phyloP scores from a whole-genome alignment of 257 asterid species.

The Apocynum venetum region DNA sequence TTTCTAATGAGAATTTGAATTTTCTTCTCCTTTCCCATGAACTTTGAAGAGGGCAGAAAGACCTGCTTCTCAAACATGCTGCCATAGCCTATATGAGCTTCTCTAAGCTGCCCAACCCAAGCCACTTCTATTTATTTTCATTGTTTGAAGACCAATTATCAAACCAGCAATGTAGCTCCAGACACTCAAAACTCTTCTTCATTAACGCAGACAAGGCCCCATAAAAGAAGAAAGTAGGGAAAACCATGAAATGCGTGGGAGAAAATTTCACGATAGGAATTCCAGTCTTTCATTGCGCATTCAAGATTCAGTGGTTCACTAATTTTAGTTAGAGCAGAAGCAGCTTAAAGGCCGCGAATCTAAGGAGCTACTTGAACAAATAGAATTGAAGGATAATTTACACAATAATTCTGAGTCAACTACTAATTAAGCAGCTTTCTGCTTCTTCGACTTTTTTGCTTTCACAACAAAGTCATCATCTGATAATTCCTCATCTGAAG shows the following conservation, averaged over 20 bases:
- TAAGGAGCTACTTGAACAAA: background rate
- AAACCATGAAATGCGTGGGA: background rate
- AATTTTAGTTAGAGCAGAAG: background rate
- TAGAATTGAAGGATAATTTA: background rate
- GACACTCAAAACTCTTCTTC: too few species aligned
- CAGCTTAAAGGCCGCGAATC: background rate
- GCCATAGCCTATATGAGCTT: too few species aligned
- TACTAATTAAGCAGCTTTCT: constrained; percentile 24
- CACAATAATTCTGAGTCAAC: background rate
- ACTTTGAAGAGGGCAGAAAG: too few species aligned
- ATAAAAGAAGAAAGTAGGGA: background rate
- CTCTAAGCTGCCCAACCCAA: too few species aligned
- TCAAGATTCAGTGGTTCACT: background rate
- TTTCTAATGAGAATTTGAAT: too few species aligned
- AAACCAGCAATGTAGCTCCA: too few species aligned
- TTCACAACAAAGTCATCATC: constrained; percentile 50
- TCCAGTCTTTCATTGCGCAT: background rate
- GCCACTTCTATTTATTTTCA: too few species aligned
- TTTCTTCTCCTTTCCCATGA: too few species aligned
- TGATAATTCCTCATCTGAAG: constrained; percentile 37
- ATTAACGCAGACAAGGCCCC: too few species aligned
- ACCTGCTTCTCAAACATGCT: too few species aligned
- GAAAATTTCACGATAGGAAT: background rate
- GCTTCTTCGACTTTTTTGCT: constrained; percentile 37
- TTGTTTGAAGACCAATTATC: too few species aligned